Evolutionary conservation across 2,329 filamentous ascomycete genomes (phyloP), one percentile per base, ranked within the genome.

Genomic region (Xylaria polymorpha): DNA sequence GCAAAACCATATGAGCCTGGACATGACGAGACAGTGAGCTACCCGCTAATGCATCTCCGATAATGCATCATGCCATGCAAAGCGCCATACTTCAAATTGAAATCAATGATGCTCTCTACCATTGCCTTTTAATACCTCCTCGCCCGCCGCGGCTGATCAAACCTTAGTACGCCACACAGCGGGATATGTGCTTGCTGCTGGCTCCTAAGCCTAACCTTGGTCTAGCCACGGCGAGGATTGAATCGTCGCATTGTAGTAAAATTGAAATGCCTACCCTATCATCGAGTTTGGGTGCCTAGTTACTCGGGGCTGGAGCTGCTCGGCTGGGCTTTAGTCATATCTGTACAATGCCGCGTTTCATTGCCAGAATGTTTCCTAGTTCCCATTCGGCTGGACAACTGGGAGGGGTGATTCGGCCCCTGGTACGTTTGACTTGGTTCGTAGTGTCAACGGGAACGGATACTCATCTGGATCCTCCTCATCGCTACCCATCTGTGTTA

Each of bases 381-480:
- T 81, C 20, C 82, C 82, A 71, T 84, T 84, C 35, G 83, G 75
- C 56, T 80, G 79, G 10, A 82, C 75, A 12, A 78, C 78, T 43
- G 84, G 82, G 9, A 84, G 77, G n/a, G 83, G 82, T 39, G 81
- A 83, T 44, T 75, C 79, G 14, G 77, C 75, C 48, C 76, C 81
- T 4, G 82, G 79, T 37, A 75, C 66, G 20, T 41, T 65, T 18
- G 73, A 63, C 68, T 83, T 84, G 82, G 83, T 82, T 72, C 87
- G 84, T 68, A 89, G 81, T 7, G 86, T 88, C 71, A 89, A 79
- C 32, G 87, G 86, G 80, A 88, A 89, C 0, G 86, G 85, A 73
- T 89, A 88, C 77, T 89, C 87, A n/a, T 89, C 95, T 0, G 92
- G 89, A 75, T 98, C 96, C 84, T 98, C 96, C 80, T 98, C 94